Base-by-base conservation (phyloP, 108 stramenopile genomes). In the Cyclotella choctawhatcheeana region DNA sequence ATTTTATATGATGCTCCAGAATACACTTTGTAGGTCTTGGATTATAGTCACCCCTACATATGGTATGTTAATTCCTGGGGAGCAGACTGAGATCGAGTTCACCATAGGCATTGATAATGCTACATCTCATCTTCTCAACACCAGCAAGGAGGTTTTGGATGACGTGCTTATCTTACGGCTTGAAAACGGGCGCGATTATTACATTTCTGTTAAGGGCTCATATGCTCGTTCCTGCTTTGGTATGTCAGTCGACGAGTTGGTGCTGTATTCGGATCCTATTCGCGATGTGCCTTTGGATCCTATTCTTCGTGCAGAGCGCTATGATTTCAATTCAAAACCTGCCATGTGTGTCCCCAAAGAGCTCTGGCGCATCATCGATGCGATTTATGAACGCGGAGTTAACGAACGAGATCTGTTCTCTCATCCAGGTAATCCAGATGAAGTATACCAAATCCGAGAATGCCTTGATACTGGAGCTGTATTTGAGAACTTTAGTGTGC, bases 271-370 rank as follows among this genome's bases (percentile, higher is more conserved):
- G 35, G 93, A 95, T 56, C 97, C 97, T 14, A 92, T 97, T 33
- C 89, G 93, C 20, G 82, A 75, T n/a, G 74, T 95, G 13, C 94
- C 93, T 0, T 74, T 93, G 67, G 92, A 93, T 81, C 82, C 90
- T 1, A 88, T 93, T 67, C 71, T 84, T 70, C 84, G 91, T 8
- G 89, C 88, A 26, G 87, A 88, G 56, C 82, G 88, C 43, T 85
- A 82, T 54, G 86, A 84, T 10, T 67, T 76, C 44, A 86, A 70
- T 62, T 61, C 90, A 3, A 81, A 77, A 33, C 79, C 87, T 48
- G 93, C 89, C 16, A 80, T 97, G 62, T 90, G 91, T 63, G 85
- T 99, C 34, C 99, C 99, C 6, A 98, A 97, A 76, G 97, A 98
- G 72, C 66, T 98, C 20, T 98, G 96, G 97, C 79, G 98, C 21